These are phyloP conservation scores for Luvunga scandens DNA, from an alignment of 345 rosid genomes.

Conservation along the genomic window DNA sequence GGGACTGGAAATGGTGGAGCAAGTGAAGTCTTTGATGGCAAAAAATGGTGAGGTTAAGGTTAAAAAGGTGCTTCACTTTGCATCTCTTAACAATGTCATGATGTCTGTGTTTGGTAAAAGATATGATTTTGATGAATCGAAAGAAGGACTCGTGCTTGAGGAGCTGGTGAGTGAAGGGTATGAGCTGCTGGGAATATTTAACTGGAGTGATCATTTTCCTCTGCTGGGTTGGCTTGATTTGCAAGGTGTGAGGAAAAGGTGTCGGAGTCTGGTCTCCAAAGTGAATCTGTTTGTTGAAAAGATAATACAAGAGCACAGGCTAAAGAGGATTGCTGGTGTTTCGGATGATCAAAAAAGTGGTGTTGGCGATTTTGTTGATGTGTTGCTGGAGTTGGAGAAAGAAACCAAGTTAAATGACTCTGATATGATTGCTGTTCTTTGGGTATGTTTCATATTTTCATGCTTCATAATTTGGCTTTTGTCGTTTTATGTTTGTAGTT, in stretches of 20 bases:
- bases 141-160: slow-evolving; percentile 37
- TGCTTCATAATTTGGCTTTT: neutral
- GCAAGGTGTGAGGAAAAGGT: slow-evolving; percentile 49
- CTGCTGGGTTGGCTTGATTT: slow-evolving; percentile 32
- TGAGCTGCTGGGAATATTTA: slow-evolving; percentile 56
- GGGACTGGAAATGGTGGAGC: slow-evolving; percentile 32
- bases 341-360: slow-evolving; percentile 13
- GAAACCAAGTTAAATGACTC: slow-evolving; percentile 36
- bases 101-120: slow-evolving; percentile 48
- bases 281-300: slow-evolving; percentile 62
- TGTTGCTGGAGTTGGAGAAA: slow-evolving; percentile 47
- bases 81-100: slow-evolving; percentile 50
- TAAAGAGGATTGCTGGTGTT: slow-evolving; percentile 23
- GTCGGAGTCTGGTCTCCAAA: slow-evolving; percentile 31
- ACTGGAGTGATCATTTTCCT: slow-evolving; percentile 62
- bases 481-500: neutral
- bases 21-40: slow-evolving; percentile 23
- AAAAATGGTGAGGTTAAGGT: slow-evolving; percentile 31
- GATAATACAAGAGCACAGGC: slow-evolving; percentile 57
- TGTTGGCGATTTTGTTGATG: slow-evolving; percentile 44
- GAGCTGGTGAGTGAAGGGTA: slow-evolving; percentile 46
- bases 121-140: slow-evolving; percentile 28
- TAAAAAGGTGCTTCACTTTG: slow-evolving; percentile 39
- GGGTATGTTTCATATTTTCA: slow-evolving; percentile 28
- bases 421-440: slow-evolving; percentile 54